These are phyloP conservation scores for Aureobasidium sp. DNA, from an alignment of 2,329 filamentous ascomycete genomes.

Conservation along the genomic window DNA sequence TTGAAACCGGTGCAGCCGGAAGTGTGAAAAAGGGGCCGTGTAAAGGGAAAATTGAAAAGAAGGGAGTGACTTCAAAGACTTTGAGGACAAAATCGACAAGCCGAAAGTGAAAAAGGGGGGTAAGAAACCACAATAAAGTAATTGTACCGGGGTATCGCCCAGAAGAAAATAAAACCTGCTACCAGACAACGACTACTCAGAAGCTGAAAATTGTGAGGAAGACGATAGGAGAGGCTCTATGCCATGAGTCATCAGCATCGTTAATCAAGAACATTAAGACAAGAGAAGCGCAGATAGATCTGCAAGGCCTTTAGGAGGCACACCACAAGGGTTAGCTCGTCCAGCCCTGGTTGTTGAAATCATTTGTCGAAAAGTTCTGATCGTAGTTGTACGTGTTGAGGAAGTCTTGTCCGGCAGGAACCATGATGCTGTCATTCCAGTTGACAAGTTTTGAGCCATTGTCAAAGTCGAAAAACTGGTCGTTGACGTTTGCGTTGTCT, in stretches of 20 bases:
- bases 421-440: constrained; percentile 30
- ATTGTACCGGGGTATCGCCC: not conserved
- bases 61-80: constrained; percentile 7
- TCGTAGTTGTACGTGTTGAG: constrained; percentile 24
- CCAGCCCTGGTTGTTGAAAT: constrained; percentile 19
- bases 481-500: constrained; percentile 20
- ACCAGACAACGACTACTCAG: not conserved
- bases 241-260: constrained; percentile 13
- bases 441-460: constrained; percentile 19
- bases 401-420: constrained; percentile 26
- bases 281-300: not conserved
- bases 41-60: not conserved
- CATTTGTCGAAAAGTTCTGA: constrained; percentile 24
- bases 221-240: constrained; percentile 12
- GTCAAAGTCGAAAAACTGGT: constrained; percentile 21
- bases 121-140: not conserved
- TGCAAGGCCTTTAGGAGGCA: not conserved
- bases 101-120: not conserved
- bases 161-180: not conserved
- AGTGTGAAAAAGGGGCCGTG: not conserved
- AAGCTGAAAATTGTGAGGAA: not conserved
- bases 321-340: constrained; percentile 18
- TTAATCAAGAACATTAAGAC: constrained; percentile 8
- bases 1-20: not conserved
- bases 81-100: constrained; percentile 1